phyloP scores from a whole-genome alignment of 331 rosid genomes.

The Quercus lobata region DNA sequence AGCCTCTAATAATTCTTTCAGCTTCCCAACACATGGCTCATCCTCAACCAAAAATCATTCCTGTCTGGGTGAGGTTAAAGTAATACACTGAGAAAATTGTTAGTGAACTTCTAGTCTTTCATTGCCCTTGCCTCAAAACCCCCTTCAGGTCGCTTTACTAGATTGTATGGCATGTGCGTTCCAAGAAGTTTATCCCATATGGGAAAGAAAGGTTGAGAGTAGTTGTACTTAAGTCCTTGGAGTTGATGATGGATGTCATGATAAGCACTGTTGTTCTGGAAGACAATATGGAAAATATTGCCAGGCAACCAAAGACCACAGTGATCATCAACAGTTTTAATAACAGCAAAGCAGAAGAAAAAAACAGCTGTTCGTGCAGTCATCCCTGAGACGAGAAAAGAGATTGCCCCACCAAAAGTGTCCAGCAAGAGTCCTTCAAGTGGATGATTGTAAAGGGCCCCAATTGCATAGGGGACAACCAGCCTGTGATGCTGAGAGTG shows the following conservation, averaged over 20 bases:
- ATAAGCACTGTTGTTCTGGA: constrained; percentile 79
- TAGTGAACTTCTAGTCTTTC: constrained; percentile 32
- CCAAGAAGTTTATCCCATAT: constrained; percentile 85
- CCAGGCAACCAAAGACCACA: constrained; percentile 89
- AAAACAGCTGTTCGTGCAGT: constrained; percentile 75
- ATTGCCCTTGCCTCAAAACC: constrained; percentile 62
- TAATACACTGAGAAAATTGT: not conserved
- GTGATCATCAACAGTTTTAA: constrained; percentile 86
- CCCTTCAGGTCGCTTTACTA: constrained; percentile 59
- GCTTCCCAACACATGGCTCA: not conserved
- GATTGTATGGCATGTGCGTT: constrained; percentile 75
- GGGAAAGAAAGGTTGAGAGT: constrained; percentile 87
- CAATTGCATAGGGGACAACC: constrained; percentile 84
- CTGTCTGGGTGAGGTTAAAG: constrained; percentile 10
- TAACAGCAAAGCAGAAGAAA: constrained; percentile 78
- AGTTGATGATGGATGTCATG: constrained; percentile 91
- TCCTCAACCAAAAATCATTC: constrained; percentile 4
- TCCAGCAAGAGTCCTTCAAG: constrained; percentile 88
- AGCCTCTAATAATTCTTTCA: constrained; percentile 20
- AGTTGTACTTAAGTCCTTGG: constrained; percentile 75
- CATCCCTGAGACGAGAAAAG: constrained; percentile 78
- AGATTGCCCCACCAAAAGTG: constrained; percentile 82
- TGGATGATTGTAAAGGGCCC: constrained; percentile 88
- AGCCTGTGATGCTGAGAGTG: constrained; percentile 88
- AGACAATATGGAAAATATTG: constrained; percentile 62